Percentiles rank a stretch among this genome's conserved stretches.
phyloP scores from a whole-genome alignment of 192 early-diverging fungal genomes.

The Entomortierella chlamydospora region DNA sequence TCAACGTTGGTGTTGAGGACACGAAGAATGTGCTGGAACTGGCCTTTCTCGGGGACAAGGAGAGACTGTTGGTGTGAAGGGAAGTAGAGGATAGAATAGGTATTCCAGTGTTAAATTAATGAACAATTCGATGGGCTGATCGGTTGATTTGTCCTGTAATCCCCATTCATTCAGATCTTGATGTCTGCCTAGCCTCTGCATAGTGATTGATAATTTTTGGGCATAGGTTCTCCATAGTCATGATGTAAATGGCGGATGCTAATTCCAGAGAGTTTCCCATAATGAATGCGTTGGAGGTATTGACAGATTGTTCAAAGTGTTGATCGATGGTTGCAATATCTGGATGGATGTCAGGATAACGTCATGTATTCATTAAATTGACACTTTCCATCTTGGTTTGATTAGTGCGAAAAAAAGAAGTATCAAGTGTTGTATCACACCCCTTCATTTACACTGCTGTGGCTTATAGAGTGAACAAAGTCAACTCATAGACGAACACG shows the following conservation, averaged over 20 bases:
- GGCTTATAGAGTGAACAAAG: slow-evolving; percentile 6
- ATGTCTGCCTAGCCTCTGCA: no score
- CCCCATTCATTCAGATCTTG: not conserved
- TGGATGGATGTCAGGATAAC: slow-evolving; percentile 27
- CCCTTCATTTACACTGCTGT: slow-evolving; percentile 7
- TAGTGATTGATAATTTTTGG: no score
- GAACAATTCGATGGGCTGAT: not conserved
- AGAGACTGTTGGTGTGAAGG: slow-evolving; percentile 71
- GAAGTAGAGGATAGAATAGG: slow-evolving; percentile 1
- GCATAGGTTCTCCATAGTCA: slow-evolving; percentile 5
- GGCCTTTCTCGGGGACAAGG: slow-evolving; percentile 89
- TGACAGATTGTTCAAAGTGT: not conserved
- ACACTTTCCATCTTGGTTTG: slow-evolving; percentile 52
- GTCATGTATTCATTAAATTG: slow-evolving; percentile 6
- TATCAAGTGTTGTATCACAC: slow-evolving; percentile 14
- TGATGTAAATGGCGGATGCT: not conserved
- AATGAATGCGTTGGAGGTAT: not conserved
- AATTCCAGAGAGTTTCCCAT: no score
- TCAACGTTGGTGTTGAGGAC: slow-evolving; percentile 99
- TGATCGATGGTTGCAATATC: slow-evolving; percentile 23
- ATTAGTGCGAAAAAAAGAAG: slow-evolving; percentile 48
- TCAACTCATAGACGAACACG: no score
- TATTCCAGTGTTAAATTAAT: slow-evolving; percentile 30
- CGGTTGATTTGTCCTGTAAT: not conserved
- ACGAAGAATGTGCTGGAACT: slow-evolving; percentile 99